Percentiles rank a stretch among this genome's conserved stretches.
Conservation (phyloP, 768 basidiomycete species). For the Podaxis sp. region DNA sequence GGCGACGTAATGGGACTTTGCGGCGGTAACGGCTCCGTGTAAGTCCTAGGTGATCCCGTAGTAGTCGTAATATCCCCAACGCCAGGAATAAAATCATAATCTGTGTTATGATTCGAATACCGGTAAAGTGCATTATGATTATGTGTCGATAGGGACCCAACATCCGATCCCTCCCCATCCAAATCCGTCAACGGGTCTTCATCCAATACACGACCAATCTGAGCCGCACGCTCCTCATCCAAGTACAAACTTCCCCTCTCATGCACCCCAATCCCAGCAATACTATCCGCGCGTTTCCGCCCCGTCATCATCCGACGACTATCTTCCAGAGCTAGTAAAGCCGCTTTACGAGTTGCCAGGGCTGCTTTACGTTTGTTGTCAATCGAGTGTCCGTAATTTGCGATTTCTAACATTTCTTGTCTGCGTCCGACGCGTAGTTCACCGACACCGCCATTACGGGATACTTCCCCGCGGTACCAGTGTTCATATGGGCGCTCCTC, state of each 20-base stretch:
- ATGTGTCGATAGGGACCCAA: conserved; percentile 24
- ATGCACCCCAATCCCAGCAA: conserved; percentile 52
- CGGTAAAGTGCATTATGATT: conserved; percentile 15
- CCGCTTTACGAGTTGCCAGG: conserved; percentile 18
- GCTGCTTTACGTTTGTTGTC: conserved; percentile 24
- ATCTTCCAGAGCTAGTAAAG: conserved; percentile 22
- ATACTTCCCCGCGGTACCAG: conserved; percentile 86
- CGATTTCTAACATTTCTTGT: conserved; percentile 85
- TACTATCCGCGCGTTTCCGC: conserved; percentile 65
- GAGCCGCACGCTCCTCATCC: conserved; percentile 43
- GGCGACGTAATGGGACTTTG: background rate
- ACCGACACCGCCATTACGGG: conserved; percentile 85
- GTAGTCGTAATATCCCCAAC: conserved; percentile 20
- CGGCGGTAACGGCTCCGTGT: conserved; percentile 7
- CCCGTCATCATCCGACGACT: conserved; percentile 18
- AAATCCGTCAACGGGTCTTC: conserved; percentile 74
- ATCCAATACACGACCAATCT: conserved; percentile 59
- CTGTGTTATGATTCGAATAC: conserved; percentile 17
- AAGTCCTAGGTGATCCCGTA: background rate
- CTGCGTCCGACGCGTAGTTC: conserved; percentile 71
- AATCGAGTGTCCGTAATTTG: conserved; percentile 73
- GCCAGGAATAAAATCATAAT: conserved; percentile 22
- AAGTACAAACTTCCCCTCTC: conserved; percentile 63
- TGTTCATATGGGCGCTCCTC: conserved; percentile 84
- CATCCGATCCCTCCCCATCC: conserved; percentile 51